Evolutionary conservation across 352 stramenopile genomes (phyloP).

Genomic region (Globisporangium emineosum): DNA sequence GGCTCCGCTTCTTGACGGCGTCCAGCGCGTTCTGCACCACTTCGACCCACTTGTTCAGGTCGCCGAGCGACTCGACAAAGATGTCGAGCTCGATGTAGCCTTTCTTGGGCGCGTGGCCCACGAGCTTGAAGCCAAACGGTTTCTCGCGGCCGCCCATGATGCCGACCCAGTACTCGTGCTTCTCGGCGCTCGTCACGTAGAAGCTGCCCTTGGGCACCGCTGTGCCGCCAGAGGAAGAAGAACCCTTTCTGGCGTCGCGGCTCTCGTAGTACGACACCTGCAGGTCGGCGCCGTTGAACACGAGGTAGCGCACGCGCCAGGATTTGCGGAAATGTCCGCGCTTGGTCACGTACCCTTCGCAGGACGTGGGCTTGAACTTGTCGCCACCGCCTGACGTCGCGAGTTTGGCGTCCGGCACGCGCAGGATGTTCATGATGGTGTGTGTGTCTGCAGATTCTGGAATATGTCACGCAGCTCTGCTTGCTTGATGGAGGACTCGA

Average conservation of each 20-base stretch:
- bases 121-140: conserved; percentile 83
- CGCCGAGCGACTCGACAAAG: conserved; percentile 58
- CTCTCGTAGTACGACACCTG: conserved; percentile 77
- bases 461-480: neutral
- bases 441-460: neutral
- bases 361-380: conserved; percentile 62
- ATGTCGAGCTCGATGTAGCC: conserved; percentile 81
- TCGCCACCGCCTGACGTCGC: conserved; percentile 20
- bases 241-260: conserved; percentile 43
- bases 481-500: no score
- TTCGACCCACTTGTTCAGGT: conserved; percentile 79
- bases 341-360: conserved; percentile 86
- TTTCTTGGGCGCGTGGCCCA: conserved; percentile 71
- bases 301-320: conserved; percentile 76
- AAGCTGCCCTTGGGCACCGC: conserved; percentile 58
- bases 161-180: conserved; percentile 75
- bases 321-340: conserved; percentile 82
- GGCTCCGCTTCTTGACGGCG: conserved; percentile 44
- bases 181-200: conserved; percentile 73
- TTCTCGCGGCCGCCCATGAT: conserved; percentile 64
- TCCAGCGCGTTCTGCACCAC: conserved; percentile 72
- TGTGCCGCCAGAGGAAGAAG: conserved; percentile 3
- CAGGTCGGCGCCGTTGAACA: conserved; percentile 68
- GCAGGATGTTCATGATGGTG: conserved; percentile 57
- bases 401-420: conserved; percentile 30